Evolutionary conservation across 306 rosid species (phyloP), one percentile per base, ranked within the genome.

Genomic region (Cicer pinnatifidum): DNA sequence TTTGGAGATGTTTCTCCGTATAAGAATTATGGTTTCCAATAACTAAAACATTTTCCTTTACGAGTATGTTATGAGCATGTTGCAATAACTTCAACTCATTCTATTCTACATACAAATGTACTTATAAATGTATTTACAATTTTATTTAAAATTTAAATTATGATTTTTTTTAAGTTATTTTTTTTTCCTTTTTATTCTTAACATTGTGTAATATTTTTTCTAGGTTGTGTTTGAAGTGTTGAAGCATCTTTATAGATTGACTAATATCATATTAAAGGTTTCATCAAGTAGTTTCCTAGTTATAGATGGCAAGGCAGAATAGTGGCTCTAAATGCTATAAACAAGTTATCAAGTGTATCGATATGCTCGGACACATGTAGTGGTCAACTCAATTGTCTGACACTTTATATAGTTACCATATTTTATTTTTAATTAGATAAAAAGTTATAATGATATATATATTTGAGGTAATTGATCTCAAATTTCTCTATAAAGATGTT

Each of bases 21-120:
- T 88, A 89, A 85, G 84, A 89, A 94, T 97, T 94, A 88, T 75
- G 96, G 51, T 9, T 35, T 48, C 10, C 60, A 58, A 72, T 69
- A 62, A 69, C 40, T 64, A 44, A 39, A 54, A 45, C 28, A 15
- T 44, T 57, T 47, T 67, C 17, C 7, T 74, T 67, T 41, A 28
- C 3, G 33, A 2, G 33, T 28, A 28, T 28, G 33, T n/a, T 59
- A 39, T 28, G 69, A 47, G 16, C 6, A 61, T 43, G 64, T 28
- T 56, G 58, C 48, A 62, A 94, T 57, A 96, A 94, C 88, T 94
- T 23, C 33, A 94, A 94, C 82, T 88, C 96, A 23, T 2, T 23
- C 28, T 23, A 52, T 94, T 89, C 86, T 94, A 94, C 80, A 84
- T 94, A 92, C 98, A 86, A 89, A 95, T 85, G 52, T 59, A 62